Evolutionary conservation across 2,329 filamentous ascomycete genomes (phyloP), one percentile per base, ranked within the genome.

Genomic region (Neopestalotiopsis sp.): DNA sequence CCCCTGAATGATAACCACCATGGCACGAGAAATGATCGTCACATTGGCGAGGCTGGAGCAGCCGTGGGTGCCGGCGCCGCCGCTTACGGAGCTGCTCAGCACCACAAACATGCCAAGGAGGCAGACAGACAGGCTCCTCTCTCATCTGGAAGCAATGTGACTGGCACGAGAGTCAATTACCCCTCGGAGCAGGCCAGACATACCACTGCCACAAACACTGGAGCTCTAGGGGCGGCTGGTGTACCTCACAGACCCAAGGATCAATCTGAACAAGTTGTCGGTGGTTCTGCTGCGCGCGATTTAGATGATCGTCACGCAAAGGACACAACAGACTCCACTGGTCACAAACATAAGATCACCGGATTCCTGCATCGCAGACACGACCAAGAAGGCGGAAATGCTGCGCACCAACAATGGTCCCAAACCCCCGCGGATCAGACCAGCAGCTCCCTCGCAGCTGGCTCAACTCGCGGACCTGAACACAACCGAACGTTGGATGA

Each of bases 1-100:
- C 24, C 30, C 10, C 17, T 34, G 5, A 52, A 52, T 24, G 60
- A 40, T 4, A 7, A 24, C 32, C 10, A 24, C 32, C 10, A 17
- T 0, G 38, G 14, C 20, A 45, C 28, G 38, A 49, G 32, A n/a
- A 7, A 34, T 9, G 59, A 62, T 20, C 59, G 59, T 20, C 59
- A 62, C n/a, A 13, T 62, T 17, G 59, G 59, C 14, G 59, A 62
- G 59, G 32, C 30, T 38, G 59, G 59, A 10, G 30, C 59, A 59
- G 57, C 57, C 10, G 2, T 52, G 12, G 61, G 61, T n/a, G 61
- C 40, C 4, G 61, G 61, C 10, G 61, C 61, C 20, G 61, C 42
- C 5, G 61, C 61, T 1, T 64, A 64, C 28, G 61, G 61, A 12
- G 61, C 61, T 64, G 7, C n/a, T 5, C 34, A 64, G 24, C 61